Base-by-base conservation (phyloP, 2,329 filamentous ascomycete genomes). In the Paraphaeosphaeria minitans region DNA sequence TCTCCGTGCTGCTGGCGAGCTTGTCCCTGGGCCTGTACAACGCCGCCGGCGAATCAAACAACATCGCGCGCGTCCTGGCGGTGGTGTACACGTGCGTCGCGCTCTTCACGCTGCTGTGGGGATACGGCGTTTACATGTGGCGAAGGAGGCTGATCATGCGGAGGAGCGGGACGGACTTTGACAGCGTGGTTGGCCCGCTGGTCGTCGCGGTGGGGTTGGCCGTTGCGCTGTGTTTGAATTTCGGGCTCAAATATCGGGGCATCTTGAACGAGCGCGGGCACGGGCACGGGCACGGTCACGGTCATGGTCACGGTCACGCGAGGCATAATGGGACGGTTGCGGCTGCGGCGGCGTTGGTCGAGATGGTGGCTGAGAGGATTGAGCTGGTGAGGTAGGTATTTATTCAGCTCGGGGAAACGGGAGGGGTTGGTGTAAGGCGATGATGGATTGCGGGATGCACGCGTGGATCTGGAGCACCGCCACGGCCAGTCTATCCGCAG, bases 141-240 rank as follows among this genome's bases (percentile, higher is more conserved):
- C 84, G 95, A 35, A 85, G 89, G 59, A 84, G 81, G 55, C 87
- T 98, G 83, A 99, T 99, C 72, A 77, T 89, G 41, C 87, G 92
- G 75, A 83, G 95, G 64, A 97, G 92, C 71, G 93, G 92, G 10
- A 94, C 90, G 76, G 93, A 98, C 69, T 96, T 99, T 77, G 94
- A 99, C 76, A 95, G 93, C 68, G 81, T 94, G 70, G 78, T 92
- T 59, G 95, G 95, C 0, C 95, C 95, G 0, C 78, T 97, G 56
- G 83, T 96, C 9, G 89, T 98, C 45, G 95, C 91, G 70, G 78
- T 89, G 39, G 91, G 93, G 3, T 76, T 99, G 73, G 89, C 91
- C 62, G 71, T 89, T 51, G 93, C 93, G 7, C 78, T 99, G 72
- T 82, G 92, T 59, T 75, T 97, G 68, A 99, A 99, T 76, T 96